Evolutionary conservation across 805 yeast species (phyloP).

Genomic region (Nakazawaea pomicola): DNA sequence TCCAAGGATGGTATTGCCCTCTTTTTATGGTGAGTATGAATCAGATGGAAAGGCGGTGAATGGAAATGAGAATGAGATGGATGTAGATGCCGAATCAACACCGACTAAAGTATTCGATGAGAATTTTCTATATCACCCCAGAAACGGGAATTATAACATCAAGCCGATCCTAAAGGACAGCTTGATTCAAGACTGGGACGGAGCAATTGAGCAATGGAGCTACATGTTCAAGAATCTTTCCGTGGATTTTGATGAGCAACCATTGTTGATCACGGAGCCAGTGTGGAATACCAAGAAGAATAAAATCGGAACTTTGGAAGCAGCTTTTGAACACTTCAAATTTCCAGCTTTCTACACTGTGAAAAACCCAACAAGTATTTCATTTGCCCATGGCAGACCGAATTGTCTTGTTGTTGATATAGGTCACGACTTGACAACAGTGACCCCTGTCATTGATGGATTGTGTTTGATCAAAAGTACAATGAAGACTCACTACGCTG

Average conservation of each 20-base stretch:
- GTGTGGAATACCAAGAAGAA: constrained; percentile 72
- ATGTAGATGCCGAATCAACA: constrained; percentile 16
- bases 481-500: constrained; percentile 69
- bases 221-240: constrained; percentile 51
- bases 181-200: constrained; percentile 79
- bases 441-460: constrained; percentile 81
- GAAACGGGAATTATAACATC: constrained; percentile 42
- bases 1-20: constrained; percentile 73
- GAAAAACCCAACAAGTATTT: constrained; percentile 79
- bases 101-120: constrained; percentile 24
- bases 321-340: constrained; percentile 59
- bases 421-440: constrained; percentile 74
- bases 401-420: constrained; percentile 81
- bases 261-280: constrained; percentile 80
- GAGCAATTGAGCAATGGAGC: constrained; percentile 68
- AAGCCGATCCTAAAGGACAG: constrained; percentile 58
- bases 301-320: constrained; percentile 66
- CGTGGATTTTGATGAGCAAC: constrained; percentile 60
- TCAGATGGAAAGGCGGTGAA: constrained; percentile 6
- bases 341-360: constrained; percentile 81
- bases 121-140: constrained; percentile 35
- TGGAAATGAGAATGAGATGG: constrained; percentile 12
- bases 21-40: constrained; percentile 45
- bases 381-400: constrained; percentile 86
- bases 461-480: constrained; percentile 67